Evolutionary conservation across 164 flowering plant genomes (phyloP), one percentile per base, ranked within the genome.

Genomic region (Chimonanthus salicifolius): DNA sequence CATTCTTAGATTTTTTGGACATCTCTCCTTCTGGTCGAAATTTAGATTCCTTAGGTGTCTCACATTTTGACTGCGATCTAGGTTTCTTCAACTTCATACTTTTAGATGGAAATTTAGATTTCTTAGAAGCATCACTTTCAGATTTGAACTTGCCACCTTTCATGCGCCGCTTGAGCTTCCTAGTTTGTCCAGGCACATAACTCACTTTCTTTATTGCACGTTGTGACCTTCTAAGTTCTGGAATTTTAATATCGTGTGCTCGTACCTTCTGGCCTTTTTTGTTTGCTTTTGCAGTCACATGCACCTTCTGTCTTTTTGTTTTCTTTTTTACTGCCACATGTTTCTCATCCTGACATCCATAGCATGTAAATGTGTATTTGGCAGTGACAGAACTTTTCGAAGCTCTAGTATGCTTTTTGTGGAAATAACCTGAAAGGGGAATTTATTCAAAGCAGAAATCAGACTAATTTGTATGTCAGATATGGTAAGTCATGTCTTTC

Each of bases 331-430:
- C 46, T 75, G 80, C 84, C 51, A 65, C 71, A 74, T 8, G 62
- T 46, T 72, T 75, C 64, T 79, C 83, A 76, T 76, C 78, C 60
- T 73, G 83, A 80, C 98, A 92, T 74, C 74, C 85, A 69, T 83
- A 89, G 80, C 98, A 94, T 58, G 88, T 78, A 78, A 85, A 90
- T 50, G 74, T 79, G 70, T 85, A 82, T 43, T 80, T 80, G 46
- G 84, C 70, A 74, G 71, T 51, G 33, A 67, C 74, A 49, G 86
- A 62, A 46, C 83, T 87, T 75, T 81, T 72, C 71, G 85, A 84
- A 78, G 81, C 88, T 78, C 64, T 87, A 65, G 80, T 88, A 84
- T 94, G 99, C 78, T 87, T 87, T 78, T 80, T 88, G 73, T 94
- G 99, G 73, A 92, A 94, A 80, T 77, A 87, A 6, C 92, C 99